Conservation (phyloP, 176 grass and related monocot genomes). For the Oryza coarctata region DNA sequence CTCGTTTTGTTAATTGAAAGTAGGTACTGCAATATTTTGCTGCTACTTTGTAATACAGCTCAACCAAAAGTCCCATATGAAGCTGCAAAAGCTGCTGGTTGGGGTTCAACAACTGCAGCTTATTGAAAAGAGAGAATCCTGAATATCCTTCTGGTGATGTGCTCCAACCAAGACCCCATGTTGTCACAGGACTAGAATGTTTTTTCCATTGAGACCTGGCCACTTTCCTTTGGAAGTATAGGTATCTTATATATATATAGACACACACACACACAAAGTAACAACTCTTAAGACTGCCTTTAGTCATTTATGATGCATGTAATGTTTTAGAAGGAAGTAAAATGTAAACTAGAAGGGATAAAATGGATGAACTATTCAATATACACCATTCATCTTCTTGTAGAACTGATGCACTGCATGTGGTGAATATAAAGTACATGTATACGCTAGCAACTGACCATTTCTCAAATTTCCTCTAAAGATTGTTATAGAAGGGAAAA, state of each 20-base stretch:
- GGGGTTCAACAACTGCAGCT: not conserved
- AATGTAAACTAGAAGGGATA: not conserved
- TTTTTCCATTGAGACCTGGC: not conserved
- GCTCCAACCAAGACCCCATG: not conserved
- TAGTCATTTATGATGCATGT: not conserved
- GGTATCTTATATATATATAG: not conserved
- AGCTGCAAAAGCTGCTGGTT: not conserved
- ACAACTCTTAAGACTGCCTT: not conserved
- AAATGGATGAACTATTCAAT: not conserved
- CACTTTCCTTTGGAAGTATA: not conserved
- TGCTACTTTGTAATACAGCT: not conserved
- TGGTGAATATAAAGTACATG: constrained; percentile 4
- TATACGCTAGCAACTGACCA: not conserved
- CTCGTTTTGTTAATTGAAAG: not conserved
- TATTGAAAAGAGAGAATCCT: not conserved
- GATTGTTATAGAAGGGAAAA: not conserved
- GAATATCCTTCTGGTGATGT: not conserved
- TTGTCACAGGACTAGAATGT: not conserved
- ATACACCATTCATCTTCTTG: not conserved
- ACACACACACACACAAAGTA: not conserved
- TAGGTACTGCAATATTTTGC: not conserved
- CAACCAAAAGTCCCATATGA: not conserved
- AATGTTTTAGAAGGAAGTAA: not conserved
- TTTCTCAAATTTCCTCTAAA: not conserved
- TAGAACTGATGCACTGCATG: not conserved